Evolutionary conservation across 148 eudicot species (phyloP), one percentile per base, ranked within the genome.

Genomic region (Camellia sinensis): DNA sequence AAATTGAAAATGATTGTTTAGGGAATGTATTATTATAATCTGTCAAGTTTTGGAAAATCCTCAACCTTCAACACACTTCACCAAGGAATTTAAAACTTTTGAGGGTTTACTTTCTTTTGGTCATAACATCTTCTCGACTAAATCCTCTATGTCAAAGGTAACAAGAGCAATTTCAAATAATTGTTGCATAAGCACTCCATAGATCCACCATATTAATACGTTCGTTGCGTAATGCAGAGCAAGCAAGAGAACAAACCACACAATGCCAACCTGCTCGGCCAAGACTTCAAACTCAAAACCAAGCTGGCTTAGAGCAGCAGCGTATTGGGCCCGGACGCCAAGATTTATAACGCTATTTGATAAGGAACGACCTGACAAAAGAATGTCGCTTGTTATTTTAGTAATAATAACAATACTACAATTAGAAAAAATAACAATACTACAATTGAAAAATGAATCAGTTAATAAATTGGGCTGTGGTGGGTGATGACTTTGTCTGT

Each of bases 181-280:
- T 59, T 59, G 3, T 0, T 7, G 62, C 14, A 59, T 3, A 3
- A 8, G 17, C 12, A 59, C 62, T 8, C 1, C 62, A 59, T 59
- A 59, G 18, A 59, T 15, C 62, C 18, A 15, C 15, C 13, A 15
- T 15, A 8, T 11, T 59, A 13, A 3, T 11, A 29, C 1, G 37
- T 29, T 2, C 6, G 4, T 8, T 59, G 9, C 9, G 9, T 50
- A 50, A 50, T 50, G 53, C 53, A 50, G 53, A 50, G 53, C 53
- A 50, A 0, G 53, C 9, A 50, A 50, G 53, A 50, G 53, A 50
- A 50, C 2, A 0, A 50, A 50, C 2, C 53, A 50, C 64, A 60
- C 64, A 60, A 60, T 52, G 17, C 81, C n/a, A 81, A 82, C 84
- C 84, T 82, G 84, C 84, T 82, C 80, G 50, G 84, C 84, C 45